Percentiles rank a stretch among this genome's conserved stretches.
phyloP scores from a whole-genome alignment of 805 yeast species.

The Hanseniaspora singularis region DNA sequence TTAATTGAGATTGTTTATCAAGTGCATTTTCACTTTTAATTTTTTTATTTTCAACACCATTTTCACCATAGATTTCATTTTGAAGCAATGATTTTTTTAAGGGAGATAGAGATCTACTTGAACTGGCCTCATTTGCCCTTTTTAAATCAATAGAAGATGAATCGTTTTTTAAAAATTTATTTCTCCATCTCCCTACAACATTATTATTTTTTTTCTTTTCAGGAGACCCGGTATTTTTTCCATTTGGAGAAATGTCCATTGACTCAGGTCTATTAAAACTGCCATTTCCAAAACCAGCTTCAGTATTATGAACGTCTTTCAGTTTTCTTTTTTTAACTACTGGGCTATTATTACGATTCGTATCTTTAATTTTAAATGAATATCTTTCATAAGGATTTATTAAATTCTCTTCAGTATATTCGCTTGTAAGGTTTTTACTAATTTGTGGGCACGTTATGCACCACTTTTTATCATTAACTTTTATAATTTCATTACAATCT shows the following conservation, averaged over 20 bases:
- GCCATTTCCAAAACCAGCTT: neutral
- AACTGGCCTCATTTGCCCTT: too few relatives aligned
- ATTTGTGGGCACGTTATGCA: slow-evolving; percentile 11
- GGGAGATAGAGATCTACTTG: too few relatives aligned
- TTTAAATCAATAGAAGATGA: too few relatives aligned
- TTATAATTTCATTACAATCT: neutral
- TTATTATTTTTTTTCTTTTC: neutral
- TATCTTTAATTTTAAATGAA: neutral
- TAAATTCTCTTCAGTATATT: neutral
- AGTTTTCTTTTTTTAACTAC: neutral
- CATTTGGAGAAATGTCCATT: slow-evolving; percentile 3
- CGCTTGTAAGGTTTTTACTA: neutral
- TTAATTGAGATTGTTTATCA: neutral
- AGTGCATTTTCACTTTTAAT: neutral
- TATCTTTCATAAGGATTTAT: neutral
- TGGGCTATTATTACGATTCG: neutral
- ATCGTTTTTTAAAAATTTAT: neutral
- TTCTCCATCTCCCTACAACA: neutral
- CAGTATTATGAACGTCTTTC: too few relatives aligned
- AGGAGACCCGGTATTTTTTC: neutral
- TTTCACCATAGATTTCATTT: neutral
- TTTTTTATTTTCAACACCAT: neutral
- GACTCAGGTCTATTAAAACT: slow-evolving; percentile 9
- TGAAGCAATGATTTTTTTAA: too few relatives aligned
- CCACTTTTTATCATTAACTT: slow-evolving; percentile 8